Conservation (phyloP, 2,329 filamentous ascomycete genomes). For the Colletotrichum lindemuthianum region DNA sequence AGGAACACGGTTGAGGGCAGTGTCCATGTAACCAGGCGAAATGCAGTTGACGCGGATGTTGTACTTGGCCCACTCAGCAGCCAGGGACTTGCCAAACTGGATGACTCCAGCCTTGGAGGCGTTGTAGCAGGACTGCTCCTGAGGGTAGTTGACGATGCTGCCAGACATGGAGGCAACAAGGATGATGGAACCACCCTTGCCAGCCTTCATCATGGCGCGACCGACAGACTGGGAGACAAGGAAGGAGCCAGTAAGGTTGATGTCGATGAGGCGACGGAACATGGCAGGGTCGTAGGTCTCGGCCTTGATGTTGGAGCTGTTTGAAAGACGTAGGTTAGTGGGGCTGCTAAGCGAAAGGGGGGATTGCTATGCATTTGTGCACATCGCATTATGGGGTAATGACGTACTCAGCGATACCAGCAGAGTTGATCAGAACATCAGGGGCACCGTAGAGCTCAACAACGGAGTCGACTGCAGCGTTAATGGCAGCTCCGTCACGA, state of each 20-base stretch:
- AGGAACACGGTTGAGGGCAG: conserved; percentile 80
- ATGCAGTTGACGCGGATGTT: conserved; percentile 86
- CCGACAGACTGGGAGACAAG: conserved; percentile 79
- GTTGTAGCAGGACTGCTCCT: conserved; percentile 86
- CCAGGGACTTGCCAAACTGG: conserved; percentile 82
- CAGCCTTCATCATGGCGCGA: conserved; percentile 76
- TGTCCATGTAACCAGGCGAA: conserved; percentile 89
- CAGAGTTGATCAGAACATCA: conserved; percentile 82
- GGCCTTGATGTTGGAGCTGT: conserved; percentile 79
- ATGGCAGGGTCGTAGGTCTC: conserved; percentile 80
- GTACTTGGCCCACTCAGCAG: conserved; percentile 86
- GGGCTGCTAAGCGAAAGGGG: conserved; percentile 12
- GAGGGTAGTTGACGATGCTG: conserved; percentile 85
- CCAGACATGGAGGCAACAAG: conserved; percentile 85
- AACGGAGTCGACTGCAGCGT: conserved; percentile 74
- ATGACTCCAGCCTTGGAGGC: conserved; percentile 84
- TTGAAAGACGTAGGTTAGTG: conserved; percentile 28
- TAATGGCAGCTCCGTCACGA: conserved; percentile 75
- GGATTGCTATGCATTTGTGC: conserved; percentile 36
- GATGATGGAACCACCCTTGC: conserved; percentile 77
- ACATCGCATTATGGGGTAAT: conserved; percentile 41
- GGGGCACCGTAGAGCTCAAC: conserved; percentile 74
- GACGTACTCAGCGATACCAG: conserved; percentile 75
- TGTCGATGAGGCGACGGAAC: conserved; percentile 83
- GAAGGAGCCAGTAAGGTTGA: conserved; percentile 85